Conservation (phyloP, 768 basidiomycete species). For the Coprinellus micaceus region DNA sequence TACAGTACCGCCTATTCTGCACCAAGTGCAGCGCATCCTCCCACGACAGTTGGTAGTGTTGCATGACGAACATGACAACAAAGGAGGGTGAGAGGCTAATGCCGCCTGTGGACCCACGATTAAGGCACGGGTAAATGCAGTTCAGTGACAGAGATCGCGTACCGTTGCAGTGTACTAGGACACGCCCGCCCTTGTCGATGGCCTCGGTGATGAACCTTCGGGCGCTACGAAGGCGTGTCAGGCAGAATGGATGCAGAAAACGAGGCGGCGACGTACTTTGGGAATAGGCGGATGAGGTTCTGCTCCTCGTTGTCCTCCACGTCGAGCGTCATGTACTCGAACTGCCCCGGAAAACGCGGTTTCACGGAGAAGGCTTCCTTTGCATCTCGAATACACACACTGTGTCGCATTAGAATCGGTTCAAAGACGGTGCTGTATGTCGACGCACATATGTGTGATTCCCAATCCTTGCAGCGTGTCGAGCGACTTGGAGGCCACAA, state of each 20-base stretch:
- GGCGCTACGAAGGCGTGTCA: slow-evolving; percentile 47
- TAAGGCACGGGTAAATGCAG: background rate
- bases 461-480: slow-evolving; percentile 59
- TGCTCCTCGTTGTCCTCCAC: slow-evolving; percentile 94
- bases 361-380: slow-evolving; percentile 89
- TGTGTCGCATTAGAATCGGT: slow-evolving; percentile 26
- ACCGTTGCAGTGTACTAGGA: slow-evolving; percentile 91
- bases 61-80: slow-evolving; percentile 93
- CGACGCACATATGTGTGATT: slow-evolving; percentile 76
- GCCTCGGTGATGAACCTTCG: slow-evolving; percentile 73
- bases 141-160: slow-evolving; percentile 4
- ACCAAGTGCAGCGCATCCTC: slow-evolving; percentile 87
- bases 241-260: background rate
- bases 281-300: slow-evolving; percentile 88
- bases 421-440: slow-evolving; percentile 8
- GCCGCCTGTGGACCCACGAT: slow-evolving; percentile 49
- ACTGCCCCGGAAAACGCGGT: slow-evolving; percentile 78
- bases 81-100: slow-evolving; percentile 86
- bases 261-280: slow-evolving; percentile 49
- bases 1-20: slow-evolving; percentile 89
- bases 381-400: slow-evolving; percentile 84
- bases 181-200: slow-evolving; percentile 59
- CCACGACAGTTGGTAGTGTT: slow-evolving; percentile 74
- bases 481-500: slow-evolving; percentile 82
- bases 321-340: slow-evolving; percentile 76